Conservation (phyloP, 257 asterid genomes). For the Pogostemon cablin region DNA sequence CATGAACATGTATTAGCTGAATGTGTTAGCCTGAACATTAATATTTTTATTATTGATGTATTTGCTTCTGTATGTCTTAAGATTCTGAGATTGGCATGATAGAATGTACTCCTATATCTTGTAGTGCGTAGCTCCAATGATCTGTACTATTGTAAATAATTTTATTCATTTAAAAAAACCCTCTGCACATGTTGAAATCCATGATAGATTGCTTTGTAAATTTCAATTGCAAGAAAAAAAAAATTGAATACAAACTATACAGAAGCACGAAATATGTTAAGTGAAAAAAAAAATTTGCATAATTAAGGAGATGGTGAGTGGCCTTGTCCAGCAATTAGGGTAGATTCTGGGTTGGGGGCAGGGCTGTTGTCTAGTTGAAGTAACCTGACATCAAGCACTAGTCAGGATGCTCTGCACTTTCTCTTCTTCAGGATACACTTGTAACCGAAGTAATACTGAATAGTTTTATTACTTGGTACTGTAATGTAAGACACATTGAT, state of each 20-base stretch:
- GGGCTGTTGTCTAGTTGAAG: not conserved
- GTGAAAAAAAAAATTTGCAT: not conserved
- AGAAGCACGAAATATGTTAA: too few species aligned
- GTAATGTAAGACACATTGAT: constrained; percentile 5
- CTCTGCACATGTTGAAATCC: too few species aligned
- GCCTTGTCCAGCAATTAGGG: not conserved
- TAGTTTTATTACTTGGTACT: constrained; percentile 9
- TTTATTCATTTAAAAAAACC: not conserved
- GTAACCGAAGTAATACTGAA: not conserved
- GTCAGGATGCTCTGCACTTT: not conserved
- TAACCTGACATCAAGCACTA: not conserved
- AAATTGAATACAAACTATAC: too few species aligned
- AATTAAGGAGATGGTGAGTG: constrained; percentile 1
- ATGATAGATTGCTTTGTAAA: too few species aligned
- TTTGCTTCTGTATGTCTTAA: not conserved
- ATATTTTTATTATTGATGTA: not conserved
- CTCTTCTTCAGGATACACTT: not conserved
- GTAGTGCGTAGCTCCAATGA: not conserved
- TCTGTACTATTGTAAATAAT: not conserved
- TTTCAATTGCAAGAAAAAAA: too few species aligned
- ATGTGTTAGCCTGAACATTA: not conserved
- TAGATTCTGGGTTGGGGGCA: not conserved
- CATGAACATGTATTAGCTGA: not conserved
- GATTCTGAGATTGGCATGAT: not conserved
- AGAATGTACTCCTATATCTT: not conserved